Base-by-base conservation (phyloP, 1,284 basidiomycete genomes). In the Heterobasidion irregulare region DNA sequence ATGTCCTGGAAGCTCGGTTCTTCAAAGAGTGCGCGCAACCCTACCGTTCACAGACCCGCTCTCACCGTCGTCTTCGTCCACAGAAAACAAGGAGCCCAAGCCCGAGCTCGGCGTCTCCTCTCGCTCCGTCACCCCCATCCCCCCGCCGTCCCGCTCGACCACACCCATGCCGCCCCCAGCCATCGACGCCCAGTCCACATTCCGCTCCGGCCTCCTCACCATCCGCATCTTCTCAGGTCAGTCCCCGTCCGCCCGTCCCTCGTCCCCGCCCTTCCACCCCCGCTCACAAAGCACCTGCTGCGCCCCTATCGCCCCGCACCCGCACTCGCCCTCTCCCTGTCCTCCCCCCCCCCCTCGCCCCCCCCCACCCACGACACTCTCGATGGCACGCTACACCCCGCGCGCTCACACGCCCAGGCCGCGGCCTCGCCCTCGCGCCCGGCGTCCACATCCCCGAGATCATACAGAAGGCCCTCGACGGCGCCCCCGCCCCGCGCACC, bases 151-250 rank as follows among this genome's bases (percentile, higher is more conserved):
- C 10, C 77, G 86, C 38, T 81, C 84, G 18, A 79, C 79, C 8
- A 89, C 88, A 0, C 87, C 88, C 15, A 83, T 78, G 63, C 80
- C 86, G 2, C 73, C 76, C 47, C 18, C 52, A 12, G 68, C 77
- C 68, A 76, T 61, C 51, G 73, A 57, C 59, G 78, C 65, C 26
- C 59, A 60, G 64, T 68, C 63, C 61, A 75, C 61, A 68, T 85
- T 89, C 64, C 81, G 89, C 63, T 86, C 83, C 50, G 92, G 91
- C 56, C 84, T 92, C 75, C 82, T 94, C 62, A 88, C 89, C 58
- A 90, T 93, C 68, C 84, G 89, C 57, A 91, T 94, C 66, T 91
- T 93, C 73, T 91, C 90, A 62, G 92, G 92, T 80, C 64, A 65
- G 72, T 65, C 12, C 6, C 33, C 19, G 10, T n/a, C n/a, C n/a